These are phyloP conservation scores for Aspergillus heteromorphus DNA, from an alignment of 495 filamentous ascomycete genomes.

Conservation along the genomic window DNA sequence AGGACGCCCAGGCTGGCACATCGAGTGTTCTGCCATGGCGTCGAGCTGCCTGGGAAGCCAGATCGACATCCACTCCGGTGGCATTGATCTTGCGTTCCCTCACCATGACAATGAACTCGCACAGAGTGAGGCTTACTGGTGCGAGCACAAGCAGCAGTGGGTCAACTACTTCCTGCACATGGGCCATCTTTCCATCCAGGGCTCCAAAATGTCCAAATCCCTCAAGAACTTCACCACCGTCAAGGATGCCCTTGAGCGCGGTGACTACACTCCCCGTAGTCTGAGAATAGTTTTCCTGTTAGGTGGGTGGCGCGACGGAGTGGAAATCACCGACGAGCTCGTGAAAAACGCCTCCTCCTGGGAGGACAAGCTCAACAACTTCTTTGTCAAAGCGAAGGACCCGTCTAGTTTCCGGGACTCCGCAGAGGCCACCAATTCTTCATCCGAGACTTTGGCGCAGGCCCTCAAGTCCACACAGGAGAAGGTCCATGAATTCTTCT, in stretches of 20 bases:
- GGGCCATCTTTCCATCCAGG: conserved; percentile 86
- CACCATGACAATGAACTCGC: conserved; percentile 97
- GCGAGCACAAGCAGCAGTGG: conserved; percentile 59
- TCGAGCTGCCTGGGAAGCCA: conserved; percentile 72
- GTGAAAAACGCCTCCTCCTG: conserved; percentile 65
- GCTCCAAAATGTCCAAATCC: conserved; percentile 92
- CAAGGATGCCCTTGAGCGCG: conserved; percentile 65
- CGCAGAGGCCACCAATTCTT: conserved; percentile 23
- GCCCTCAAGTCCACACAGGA: conserved; percentile 51
- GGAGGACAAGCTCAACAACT: conserved; percentile 83
- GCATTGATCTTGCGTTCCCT: conserved; percentile 88
- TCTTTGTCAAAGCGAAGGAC: conserved; percentile 72
- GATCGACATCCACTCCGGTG: conserved; percentile 92
- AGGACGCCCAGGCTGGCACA: conserved; percentile 93
- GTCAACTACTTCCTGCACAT: conserved; percentile 96
- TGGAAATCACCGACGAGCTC: conserved; percentile 85
- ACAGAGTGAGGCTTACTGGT: conserved; percentile 87
- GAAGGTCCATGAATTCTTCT: conserved; percentile 57
- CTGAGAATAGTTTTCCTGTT: conserved; percentile 85
- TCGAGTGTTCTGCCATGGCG: conserved; percentile 97
- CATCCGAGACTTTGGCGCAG: conserved; percentile 44
- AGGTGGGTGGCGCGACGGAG: conserved; percentile 81
- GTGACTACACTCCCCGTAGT: conserved; percentile 74
- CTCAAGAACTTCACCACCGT: conserved; percentile 98
- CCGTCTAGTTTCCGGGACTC: conserved; percentile 34